phyloP scores from a whole-genome alignment of 306 rosid species.

The Citrullus amarus region DNA sequence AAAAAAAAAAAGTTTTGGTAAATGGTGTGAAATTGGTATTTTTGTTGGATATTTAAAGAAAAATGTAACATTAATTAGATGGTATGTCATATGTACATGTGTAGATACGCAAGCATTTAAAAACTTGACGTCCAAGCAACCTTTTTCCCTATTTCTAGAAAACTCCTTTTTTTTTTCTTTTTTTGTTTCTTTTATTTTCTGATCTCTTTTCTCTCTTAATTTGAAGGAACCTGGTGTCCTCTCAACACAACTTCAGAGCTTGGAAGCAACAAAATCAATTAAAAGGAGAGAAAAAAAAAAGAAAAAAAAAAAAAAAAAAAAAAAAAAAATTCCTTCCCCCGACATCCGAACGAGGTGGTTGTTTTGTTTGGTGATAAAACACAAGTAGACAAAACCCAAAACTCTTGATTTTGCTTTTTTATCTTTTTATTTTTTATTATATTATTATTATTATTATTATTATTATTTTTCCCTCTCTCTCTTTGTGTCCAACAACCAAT shows the following conservation, averaged over 20 bases:
- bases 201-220: not conserved
- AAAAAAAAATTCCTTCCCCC: not conserved
- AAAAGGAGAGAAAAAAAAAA: no score
- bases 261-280: not conserved
- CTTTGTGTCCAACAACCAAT: not conserved
- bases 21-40: no score
- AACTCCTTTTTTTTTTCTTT: not conserved
- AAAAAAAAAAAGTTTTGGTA: no score
- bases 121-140: conserved; percentile 13
- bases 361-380: not conserved
- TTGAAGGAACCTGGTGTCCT: no score
- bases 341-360: not conserved
- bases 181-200: not conserved
- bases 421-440: no score
- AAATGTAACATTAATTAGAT: not conserved
- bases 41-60: no score
- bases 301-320: not conserved
- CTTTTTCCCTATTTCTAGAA: conserved; percentile 9
- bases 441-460: no score
- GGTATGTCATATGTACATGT: not conserved
- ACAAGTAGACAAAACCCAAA: not conserved
- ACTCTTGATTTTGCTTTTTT: not conserved
- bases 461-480: no score
- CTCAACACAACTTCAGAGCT: not conserved
- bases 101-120: not conserved